Evolutionary conservation across 352 stramenopile genomes (phyloP).

Genomic region (Phytophthora pistaciae): DNA sequence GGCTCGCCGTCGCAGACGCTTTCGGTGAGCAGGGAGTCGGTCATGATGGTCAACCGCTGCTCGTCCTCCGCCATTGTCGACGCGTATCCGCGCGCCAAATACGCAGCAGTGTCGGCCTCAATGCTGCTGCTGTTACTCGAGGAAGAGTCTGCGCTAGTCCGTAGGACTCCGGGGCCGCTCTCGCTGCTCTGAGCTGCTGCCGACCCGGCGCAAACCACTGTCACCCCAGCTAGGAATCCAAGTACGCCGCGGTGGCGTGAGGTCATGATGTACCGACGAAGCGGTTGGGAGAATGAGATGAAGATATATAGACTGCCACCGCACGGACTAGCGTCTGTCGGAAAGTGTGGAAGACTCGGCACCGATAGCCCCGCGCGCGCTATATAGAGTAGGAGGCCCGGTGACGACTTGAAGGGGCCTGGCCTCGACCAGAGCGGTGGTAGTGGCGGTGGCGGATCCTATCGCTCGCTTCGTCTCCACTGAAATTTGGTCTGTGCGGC

Average conservation of each 20-base stretch:
- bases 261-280: slow-evolving; percentile 47
- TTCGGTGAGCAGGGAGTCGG: slow-evolving; percentile 38
- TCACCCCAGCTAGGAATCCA: slow-evolving; percentile 21
- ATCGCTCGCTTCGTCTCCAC: slow-evolving; percentile 34
- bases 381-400: slow-evolving; percentile 23
- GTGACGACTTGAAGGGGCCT: slow-evolving; percentile 16
- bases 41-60: slow-evolving; percentile 42
- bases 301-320: slow-evolving; percentile 15
- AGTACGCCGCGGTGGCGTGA: slow-evolving; percentile 37
- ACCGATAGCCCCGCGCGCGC: slow-evolving; percentile 6
- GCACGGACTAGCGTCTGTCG: not conserved
- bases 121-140: slow-evolving; percentile 12
- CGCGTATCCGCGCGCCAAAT: slow-evolving; percentile 45
- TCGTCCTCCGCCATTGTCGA: slow-evolving; percentile 38
- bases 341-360: slow-evolving; percentile 22
- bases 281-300: slow-evolving; percentile 32
- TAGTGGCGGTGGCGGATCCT: slow-evolving; percentile 15
- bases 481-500: slow-evolving; percentile 23
- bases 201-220: slow-evolving; percentile 1
- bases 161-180: slow-evolving; percentile 6
- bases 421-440: slow-evolving; percentile 19
- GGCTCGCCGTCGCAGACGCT: slow-evolving; percentile 48
- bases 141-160: not conserved
- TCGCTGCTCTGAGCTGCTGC: slow-evolving; percentile 12
- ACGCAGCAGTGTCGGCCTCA: slow-evolving; percentile 26